Conservation (phyloP, 2,329 filamentous ascomycete genomes). For the Microdochium bolleyi region DNA sequence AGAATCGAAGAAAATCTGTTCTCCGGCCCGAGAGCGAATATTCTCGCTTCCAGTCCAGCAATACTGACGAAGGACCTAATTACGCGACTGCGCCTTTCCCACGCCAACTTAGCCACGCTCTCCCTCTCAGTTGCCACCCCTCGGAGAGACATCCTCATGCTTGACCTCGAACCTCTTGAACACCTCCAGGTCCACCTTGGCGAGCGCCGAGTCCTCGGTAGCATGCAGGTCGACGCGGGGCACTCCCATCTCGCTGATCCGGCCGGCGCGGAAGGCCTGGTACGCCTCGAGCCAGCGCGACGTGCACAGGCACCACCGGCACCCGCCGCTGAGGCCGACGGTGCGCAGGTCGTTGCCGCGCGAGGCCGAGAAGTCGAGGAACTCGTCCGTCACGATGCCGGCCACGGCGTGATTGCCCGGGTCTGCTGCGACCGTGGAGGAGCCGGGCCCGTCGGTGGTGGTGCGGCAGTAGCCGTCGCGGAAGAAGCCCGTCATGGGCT, state of each 20-base stretch:
- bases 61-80: too few species aligned
- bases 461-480: slow-evolving; percentile 53
- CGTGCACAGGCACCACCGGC: slow-evolving; percentile 57
- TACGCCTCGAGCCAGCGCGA: slow-evolving; percentile 52
- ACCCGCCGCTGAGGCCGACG: slow-evolving; percentile 47
- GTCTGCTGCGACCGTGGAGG: slow-evolving; percentile 46
- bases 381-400: slow-evolving; percentile 48
- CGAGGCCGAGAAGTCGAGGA: slow-evolving; percentile 51
- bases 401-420: slow-evolving; percentile 53
- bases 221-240: slow-evolving; percentile 37
- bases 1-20: too few species aligned
- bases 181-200: slow-evolving; percentile 36
- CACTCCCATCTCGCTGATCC: slow-evolving; percentile 18
- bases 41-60: too few species aligned
- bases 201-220: slow-evolving; percentile 42
- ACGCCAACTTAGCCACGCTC: too few species aligned
- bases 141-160: slow-evolving; percentile 2
- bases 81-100: too few species aligned
- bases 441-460: slow-evolving; percentile 30
- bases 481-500: slow-evolving; percentile 52
- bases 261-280: slow-evolving; percentile 38
- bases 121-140: not conserved
- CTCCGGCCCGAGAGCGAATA: too few species aligned
- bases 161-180: slow-evolving; percentile 37
- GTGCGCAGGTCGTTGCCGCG: slow-evolving; percentile 50